Conservation (phyloP, 202 grass and related monocot species). For the Elaeis oleifera region DNA sequence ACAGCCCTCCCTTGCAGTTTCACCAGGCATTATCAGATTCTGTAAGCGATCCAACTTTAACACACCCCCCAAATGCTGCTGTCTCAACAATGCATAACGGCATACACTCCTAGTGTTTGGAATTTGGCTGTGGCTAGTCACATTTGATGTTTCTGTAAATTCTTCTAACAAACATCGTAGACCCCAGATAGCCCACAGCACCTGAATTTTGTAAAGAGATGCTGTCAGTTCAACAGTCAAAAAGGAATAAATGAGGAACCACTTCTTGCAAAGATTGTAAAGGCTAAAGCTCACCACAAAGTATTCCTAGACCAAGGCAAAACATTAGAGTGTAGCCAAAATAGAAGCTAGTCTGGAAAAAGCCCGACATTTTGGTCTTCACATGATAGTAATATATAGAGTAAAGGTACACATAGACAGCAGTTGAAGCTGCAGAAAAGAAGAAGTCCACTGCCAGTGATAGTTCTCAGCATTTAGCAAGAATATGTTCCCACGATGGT, state of each 20-base stretch:
- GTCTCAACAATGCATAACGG: slow-evolving; percentile 24
- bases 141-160: slow-evolving; percentile 99
- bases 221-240: not conserved
- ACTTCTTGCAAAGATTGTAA: not conserved
- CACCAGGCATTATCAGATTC: too few relatives aligned
- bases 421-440: slow-evolving; percentile 19
- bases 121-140: slow-evolving; percentile 35
- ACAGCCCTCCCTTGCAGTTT: too few relatives aligned
- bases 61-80: slow-evolving; percentile 3
- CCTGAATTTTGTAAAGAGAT: slow-evolving; percentile 39
- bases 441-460: slow-evolving; percentile 22
- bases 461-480: slow-evolving; percentile 19
- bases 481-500: slow-evolving; percentile 19
- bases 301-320: slow-evolving; percentile 16
- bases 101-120: slow-evolving; percentile 18
- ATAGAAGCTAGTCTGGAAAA: slow-evolving; percentile 23
- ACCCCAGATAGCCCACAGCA: slow-evolving; percentile 88
- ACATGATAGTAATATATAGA: slow-evolving; percentile 18
- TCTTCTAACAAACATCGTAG: slow-evolving; percentile 86
- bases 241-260: not conserved
- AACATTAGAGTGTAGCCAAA: slow-evolving; percentile 22
- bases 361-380: slow-evolving; percentile 21
- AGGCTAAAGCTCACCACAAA: slow-evolving; percentile 12
- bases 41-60: too few relatives aligned
- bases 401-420: slow-evolving; percentile 18